These are phyloP conservation scores for Penicillium sp. DNA, from an alignment of 2,329 filamentous ascomycete species.

Conservation along the genomic window DNA sequence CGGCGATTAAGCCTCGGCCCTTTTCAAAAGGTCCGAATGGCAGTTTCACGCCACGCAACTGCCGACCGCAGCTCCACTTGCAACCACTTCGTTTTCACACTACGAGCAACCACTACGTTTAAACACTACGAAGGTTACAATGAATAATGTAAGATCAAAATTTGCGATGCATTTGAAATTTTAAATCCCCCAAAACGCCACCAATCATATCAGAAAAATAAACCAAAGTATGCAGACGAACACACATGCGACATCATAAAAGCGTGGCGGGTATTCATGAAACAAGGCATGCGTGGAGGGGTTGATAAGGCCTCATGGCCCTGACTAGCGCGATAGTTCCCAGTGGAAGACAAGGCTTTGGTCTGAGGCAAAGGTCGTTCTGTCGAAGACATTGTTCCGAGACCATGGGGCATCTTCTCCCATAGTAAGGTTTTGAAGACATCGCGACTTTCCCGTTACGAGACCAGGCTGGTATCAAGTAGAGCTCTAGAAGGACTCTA, in stretches of 20 bases:
- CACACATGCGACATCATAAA: background rate
- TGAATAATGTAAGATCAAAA: background rate
- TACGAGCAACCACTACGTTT: background rate
- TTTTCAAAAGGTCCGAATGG: background rate
- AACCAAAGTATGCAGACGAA: background rate
- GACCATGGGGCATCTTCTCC: background rate
- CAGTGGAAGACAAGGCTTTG: background rate
- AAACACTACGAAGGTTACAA: background rate
- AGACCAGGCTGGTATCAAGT: background rate
- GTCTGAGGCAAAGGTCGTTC: background rate
- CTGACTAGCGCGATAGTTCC: background rate
- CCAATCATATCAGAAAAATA: background rate
- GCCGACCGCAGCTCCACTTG: slow-evolving; percentile 1
- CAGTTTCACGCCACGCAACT: background rate
- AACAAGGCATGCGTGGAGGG: background rate
- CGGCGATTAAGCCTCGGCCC: background rate
- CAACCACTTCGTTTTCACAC: background rate
- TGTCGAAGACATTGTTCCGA: background rate
- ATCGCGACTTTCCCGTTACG: background rate
- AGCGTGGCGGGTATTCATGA: background rate
- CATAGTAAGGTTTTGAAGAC: background rate
- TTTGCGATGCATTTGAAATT: background rate
- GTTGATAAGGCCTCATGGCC: background rate
- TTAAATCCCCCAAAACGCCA: background rate
- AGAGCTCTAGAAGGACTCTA: background rate